Base-by-base conservation (phyloP, 345 rosid genomes). In the Arabidopsis suecica region DNA sequence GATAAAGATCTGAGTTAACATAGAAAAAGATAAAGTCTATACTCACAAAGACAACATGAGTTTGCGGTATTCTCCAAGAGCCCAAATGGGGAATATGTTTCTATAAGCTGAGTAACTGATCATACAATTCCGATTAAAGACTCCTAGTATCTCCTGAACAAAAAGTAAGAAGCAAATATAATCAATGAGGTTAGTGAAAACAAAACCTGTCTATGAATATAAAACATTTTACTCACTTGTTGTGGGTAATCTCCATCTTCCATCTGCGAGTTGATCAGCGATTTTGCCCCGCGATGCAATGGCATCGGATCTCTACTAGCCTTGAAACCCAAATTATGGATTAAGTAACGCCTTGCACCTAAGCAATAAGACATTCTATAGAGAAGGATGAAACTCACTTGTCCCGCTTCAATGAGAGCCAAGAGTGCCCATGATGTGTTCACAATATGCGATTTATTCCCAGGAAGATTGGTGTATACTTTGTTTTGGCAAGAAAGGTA, bases 361-460 rank as follows among this genome's bases (percentile, higher is more conserved):
- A 7, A 14, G 23, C 3, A 25, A 69, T 58, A 20, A 0, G 4
- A 1, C 4, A 10, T 11, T 47, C 4, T 33, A 38, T 9, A 30
- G 11, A 41, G 20, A 23, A n/a, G 2, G 12, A 0, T 32, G 11
- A 42, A 5, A 36, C 48, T 55, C 57, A 88, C 95, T 85, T 91
- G 96, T 25, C 89, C 96, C 6, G 88, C 82, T 65, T 81, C 87
- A 13, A 89, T 86, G 14, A 89, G 90, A 73, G 87, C 79, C 25
- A 92, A 47, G 85, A 88, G 72, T 44, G 97, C 94, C 93, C 97
- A 90, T 22, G 88, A 74, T 2, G 97, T 87, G 64, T 88, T 83
- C n/a, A 87, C 93, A 4, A 79, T 18, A 41, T 88, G 92, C 6
- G 87, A 23, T 25, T 55, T 83, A 51, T 83, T 66, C 34, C 74